phyloP scores from a whole-genome alignment of 202 grass and related monocot species.

The Alloteropsis angusta region DNA sequence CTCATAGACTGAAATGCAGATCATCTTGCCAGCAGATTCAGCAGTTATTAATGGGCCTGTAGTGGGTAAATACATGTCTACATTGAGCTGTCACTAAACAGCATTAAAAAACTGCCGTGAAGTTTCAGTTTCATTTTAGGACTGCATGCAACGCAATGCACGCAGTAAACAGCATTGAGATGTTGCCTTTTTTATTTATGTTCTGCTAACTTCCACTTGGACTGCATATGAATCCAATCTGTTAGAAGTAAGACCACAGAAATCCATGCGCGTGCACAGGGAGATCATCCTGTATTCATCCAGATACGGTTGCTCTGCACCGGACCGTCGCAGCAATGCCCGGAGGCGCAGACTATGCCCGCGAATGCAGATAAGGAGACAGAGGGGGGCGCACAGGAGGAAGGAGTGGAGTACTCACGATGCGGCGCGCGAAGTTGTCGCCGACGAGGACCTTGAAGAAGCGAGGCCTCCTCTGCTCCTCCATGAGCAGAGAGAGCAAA shows the following conservation, averaged over 20 bases:
- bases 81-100: background rate
- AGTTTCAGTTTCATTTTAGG: background rate
- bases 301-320: background rate
- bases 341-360: background rate
- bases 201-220: background rate
- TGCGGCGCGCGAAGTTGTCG: conserved; percentile 31
- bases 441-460: conserved; percentile 68
- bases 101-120: background rate
- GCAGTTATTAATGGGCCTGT: background rate
- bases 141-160: background rate
- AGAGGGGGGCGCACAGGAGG: background rate
- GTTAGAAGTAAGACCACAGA: background rate
- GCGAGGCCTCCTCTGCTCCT: conserved; percentile 31
- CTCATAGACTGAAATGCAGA: conserved; percentile 9
- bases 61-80: background rate
- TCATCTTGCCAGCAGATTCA: background rate
- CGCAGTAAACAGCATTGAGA: background rate
- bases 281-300: background rate
- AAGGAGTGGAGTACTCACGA: conserved; percentile 33
- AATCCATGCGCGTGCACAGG: background rate
- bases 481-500: background rate
- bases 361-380: background rate
- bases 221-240: background rate
- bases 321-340: background rate
- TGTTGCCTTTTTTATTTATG: too few species aligned